Percentiles rank a stretch among this genome's conserved stretches.
phyloP scores from a whole-genome alignment of 805 yeast genomes.

The Zygotorulaspora chibaensis region DNA sequence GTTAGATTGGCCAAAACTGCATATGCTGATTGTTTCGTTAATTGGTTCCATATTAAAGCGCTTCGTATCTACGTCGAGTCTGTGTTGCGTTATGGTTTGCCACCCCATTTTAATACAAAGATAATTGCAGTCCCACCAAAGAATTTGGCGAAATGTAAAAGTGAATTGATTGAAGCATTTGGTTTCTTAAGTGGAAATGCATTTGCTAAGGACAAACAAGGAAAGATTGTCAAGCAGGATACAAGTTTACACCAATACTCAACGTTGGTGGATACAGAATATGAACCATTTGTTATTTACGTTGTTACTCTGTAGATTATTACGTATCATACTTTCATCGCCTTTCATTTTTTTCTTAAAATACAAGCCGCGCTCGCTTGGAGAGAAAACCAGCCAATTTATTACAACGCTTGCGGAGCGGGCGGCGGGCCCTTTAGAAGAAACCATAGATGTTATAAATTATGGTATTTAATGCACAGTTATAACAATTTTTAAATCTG shows the following conservation, averaged over 20 bases:
- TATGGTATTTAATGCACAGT: no score
- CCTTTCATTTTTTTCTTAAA: neutral
- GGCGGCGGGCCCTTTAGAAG: no score
- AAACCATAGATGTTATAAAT: no score
- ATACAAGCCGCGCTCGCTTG: no score
- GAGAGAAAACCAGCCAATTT: no score
- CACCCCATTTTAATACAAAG: constrained; percentile 75
- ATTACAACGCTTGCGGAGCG: no score
- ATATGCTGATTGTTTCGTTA: constrained; percentile 76
- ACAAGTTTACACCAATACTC: constrained; percentile 78
- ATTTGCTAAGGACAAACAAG: constrained; percentile 61
- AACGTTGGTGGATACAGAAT: constrained; percentile 87
- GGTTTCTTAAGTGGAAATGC: constrained; percentile 93
- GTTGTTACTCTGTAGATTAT: constrained; percentile 14
- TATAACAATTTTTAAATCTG: no score
- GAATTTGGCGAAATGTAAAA: constrained; percentile 53
- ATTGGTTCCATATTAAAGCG: constrained; percentile 88
- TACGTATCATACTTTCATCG: constrained; percentile 1
- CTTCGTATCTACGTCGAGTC: constrained; percentile 87
- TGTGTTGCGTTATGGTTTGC: constrained; percentile 93
- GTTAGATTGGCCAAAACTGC: constrained; percentile 83
- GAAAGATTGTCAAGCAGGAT: constrained; percentile 57
- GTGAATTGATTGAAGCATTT: constrained; percentile 66
- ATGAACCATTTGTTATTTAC: constrained; percentile 93
- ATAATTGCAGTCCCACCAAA: constrained; percentile 45